A percentile compares a stretch with the other conserved stretches of the same genome.
These are phyloP conservation scores for Pestalotiopsis sp. DNA, from an alignment of 2,329 filamentous ascomycete genomes.

Conservation along the genomic window DNA sequence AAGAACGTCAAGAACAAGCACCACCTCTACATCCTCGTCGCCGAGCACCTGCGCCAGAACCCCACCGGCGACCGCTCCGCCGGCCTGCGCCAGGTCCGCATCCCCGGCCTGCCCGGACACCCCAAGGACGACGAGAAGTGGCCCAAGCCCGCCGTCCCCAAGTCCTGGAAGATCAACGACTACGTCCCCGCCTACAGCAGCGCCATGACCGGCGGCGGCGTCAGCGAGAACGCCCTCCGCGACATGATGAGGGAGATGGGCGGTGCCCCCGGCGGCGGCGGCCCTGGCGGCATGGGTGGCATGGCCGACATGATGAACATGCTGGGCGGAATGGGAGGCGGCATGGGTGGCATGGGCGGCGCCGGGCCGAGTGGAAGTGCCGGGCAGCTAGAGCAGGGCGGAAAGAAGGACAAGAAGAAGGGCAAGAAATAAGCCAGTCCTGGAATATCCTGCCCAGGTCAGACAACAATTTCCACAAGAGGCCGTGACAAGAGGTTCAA, in stretches of 20 bases:
- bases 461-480: not conserved
- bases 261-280: slow-evolving; percentile 39
- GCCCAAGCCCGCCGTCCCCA: slow-evolving; percentile 74
- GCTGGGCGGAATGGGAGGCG: slow-evolving; percentile 28
- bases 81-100: slow-evolving; percentile 68
- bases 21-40: slow-evolving; percentile 82
- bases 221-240: slow-evolving; percentile 92
- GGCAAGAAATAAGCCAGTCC: not conserved
- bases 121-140: slow-evolving; percentile 67
- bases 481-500: slow-evolving; percentile 6
- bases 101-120: slow-evolving; percentile 72
- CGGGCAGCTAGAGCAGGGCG: slow-evolving; percentile 30
- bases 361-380: slow-evolving; percentile 29
- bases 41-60: slow-evolving; percentile 74
- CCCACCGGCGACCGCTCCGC: slow-evolving; percentile 73
- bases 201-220: slow-evolving; percentile 88
- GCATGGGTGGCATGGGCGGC: slow-evolving; percentile 21
- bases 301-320: slow-evolving; percentile 23
- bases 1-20: slow-evolving; percentile 73
- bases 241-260: slow-evolving; percentile 97
- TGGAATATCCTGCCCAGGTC: not conserved
- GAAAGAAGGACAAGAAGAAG: slow-evolving; percentile 51
- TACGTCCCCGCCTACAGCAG: slow-evolving; percentile 87
- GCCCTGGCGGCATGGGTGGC: slow-evolving; percentile 24
- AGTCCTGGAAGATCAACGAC: slow-evolving; percentile 87